Conservation (phyloP, 768 basidiomycete genomes). For the Suillus decipiens region DNA sequence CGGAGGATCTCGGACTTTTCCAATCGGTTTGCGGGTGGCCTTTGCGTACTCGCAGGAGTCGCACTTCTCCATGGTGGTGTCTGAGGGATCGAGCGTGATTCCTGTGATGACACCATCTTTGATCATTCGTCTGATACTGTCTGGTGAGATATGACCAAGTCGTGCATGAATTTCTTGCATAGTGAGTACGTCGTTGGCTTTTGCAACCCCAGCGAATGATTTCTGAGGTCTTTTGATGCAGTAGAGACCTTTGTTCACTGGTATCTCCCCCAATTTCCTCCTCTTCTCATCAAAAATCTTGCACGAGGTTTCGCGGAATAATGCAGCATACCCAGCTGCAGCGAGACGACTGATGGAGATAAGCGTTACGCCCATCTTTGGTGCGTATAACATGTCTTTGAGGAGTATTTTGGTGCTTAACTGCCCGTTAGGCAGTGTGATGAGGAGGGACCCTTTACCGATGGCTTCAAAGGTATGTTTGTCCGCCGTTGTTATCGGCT, state of each 20-base stretch:
- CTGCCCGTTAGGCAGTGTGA: constrained; percentile 26
- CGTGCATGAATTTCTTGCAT: too few species aligned
- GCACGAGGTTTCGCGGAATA: constrained; percentile 17
- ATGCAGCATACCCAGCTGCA: constrained; percentile 10
- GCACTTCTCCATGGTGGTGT: too few species aligned
- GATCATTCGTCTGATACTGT: too few species aligned
- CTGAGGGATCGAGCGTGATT: too few species aligned
- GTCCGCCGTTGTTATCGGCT: constrained; percentile 16
- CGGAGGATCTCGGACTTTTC: too few species aligned
- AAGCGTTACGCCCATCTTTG: constrained; percentile 22
- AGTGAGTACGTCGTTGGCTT: too few species aligned
- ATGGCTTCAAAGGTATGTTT: constrained; percentile 23
- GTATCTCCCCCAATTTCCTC: constrained; percentile 17
- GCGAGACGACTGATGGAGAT: constrained; percentile 15
- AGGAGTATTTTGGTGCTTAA: constrained; percentile 9
- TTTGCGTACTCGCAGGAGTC: too few species aligned
- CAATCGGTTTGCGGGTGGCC: too few species aligned
- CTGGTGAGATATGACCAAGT: too few species aligned
- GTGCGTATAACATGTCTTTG: constrained; percentile 22
- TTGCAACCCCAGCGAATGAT: too few species aligned
- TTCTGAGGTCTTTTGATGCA: background rate
- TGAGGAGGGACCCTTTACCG: constrained; percentile 22
- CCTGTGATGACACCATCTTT: too few species aligned
- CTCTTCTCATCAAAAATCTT: constrained; percentile 15
- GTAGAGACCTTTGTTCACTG: background rate